phyloP scores from a whole-genome alignment of 164 flowering plant genomes.

The Akebia trifoliata region DNA sequence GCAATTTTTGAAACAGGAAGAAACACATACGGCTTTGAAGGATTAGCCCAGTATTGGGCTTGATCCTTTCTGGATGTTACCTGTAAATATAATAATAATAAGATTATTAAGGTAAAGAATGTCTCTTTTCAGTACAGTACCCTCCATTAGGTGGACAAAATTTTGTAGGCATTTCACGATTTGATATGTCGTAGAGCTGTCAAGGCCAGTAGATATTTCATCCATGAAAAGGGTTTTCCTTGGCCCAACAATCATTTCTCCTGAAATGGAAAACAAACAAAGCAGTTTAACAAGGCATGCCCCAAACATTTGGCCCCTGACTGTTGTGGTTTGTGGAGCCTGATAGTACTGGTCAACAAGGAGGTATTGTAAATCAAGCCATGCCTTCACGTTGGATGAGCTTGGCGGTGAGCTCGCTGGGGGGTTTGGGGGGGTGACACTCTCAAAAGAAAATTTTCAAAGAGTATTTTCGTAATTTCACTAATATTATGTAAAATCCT shows the following conservation, averaged over 20 bases:
- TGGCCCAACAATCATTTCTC: constrained; percentile 50
- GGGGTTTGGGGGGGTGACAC: no score
- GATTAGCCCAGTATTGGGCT: constrained; percentile 50
- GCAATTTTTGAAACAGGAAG: constrained; percentile 57
- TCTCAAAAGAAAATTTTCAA: no score
- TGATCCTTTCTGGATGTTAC: constrained; percentile 48
- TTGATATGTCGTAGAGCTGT: constrained; percentile 49
- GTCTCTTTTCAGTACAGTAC: constrained; percentile 42
- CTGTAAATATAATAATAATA: constrained; percentile 11
- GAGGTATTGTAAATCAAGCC: no score
- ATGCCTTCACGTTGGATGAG: no score
- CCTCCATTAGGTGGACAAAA: constrained; percentile 27
- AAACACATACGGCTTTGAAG: constrained; percentile 53
- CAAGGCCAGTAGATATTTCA: constrained; percentile 49
- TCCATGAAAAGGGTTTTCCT: constrained; percentile 42
- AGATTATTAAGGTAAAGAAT: constrained; percentile 5
- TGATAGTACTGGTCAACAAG: no score
- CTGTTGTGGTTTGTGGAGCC: no score
- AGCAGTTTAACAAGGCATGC: no score
- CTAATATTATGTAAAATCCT: no score
- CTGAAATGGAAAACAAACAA: constrained; percentile 17
- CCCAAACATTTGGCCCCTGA: no score
- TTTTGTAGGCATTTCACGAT: constrained; percentile 39
- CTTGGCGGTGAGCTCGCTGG: no score
- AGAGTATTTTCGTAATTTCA: no score